These are phyloP conservation scores for Rubus idaeus DNA, from an alignment of 306 rosid genomes.

Conservation along the genomic window DNA sequence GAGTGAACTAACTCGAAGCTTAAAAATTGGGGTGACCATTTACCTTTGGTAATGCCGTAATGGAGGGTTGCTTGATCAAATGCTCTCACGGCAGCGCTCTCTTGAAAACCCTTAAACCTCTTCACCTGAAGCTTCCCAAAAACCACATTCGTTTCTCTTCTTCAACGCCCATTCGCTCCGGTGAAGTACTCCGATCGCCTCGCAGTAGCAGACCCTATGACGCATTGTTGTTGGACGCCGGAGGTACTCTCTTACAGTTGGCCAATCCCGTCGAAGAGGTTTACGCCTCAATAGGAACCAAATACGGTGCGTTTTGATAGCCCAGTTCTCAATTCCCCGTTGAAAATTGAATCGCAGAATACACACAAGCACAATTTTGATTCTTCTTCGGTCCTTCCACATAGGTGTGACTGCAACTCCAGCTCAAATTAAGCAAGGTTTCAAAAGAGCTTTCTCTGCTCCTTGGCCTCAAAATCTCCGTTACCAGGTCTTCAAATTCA, in stretches of 20 bases:
- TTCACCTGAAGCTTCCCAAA: background rate
- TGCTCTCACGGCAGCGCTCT: conserved; percentile 39
- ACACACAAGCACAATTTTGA: background rate
- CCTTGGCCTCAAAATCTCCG: conserved; percentile 89
- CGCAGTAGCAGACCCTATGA: conserved; percentile 47
- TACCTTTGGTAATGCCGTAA: background rate
- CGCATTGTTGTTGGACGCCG: conserved; percentile 87
- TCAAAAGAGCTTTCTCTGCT: conserved; percentile 79
- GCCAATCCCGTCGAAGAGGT: conserved; percentile 70
- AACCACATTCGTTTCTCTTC: conserved; percentile 34
- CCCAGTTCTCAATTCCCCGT: background rate
- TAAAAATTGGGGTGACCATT: background rate
- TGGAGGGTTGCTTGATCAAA: conserved; percentile 49
- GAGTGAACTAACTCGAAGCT: background rate
- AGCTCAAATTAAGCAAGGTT: conserved; percentile 79
- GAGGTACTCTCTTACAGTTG: conserved; percentile 93
- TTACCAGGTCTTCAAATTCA: conserved; percentile 54
- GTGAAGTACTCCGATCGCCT: conserved; percentile 29
- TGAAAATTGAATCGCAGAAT: background rate
- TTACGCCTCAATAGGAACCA: conserved; percentile 69
- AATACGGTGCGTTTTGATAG: conserved; percentile 49
- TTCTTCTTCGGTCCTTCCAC: background rate
- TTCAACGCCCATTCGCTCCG: conserved; percentile 34
- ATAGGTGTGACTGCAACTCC: conserved; percentile 67
- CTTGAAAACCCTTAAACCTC: conserved; percentile 44